These are phyloP conservation scores for Umbelopsis isabellina DNA, from an alignment of 192 early-diverging fungal genomes.

Conservation along the genomic window DNA sequence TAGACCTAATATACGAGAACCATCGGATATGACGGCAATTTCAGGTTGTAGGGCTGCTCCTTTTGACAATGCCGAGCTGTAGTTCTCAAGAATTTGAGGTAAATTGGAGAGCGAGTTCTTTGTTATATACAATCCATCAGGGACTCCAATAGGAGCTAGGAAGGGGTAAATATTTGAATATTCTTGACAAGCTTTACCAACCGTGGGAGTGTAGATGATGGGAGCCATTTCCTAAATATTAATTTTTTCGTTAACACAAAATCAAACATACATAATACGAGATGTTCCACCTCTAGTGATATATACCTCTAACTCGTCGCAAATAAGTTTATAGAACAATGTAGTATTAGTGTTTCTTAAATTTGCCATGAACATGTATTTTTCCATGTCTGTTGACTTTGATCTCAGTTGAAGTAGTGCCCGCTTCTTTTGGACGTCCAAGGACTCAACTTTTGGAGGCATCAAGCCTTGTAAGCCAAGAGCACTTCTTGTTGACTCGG, in stretches of 20 bases:
- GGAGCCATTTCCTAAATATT: slow-evolving; percentile 67
- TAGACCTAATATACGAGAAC: slow-evolving; percentile 87
- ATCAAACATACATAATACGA: neutral
- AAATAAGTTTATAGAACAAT: slow-evolving; percentile 84
- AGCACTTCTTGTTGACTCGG: slow-evolving; percentile 49
- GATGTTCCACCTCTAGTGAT: neutral
- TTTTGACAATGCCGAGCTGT: slow-evolving; percentile 65
- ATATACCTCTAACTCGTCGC: slow-evolving; percentile 73
- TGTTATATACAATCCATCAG: slow-evolving; percentile 86
- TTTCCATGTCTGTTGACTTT: slow-evolving; percentile 73
- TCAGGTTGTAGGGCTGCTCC: slow-evolving; percentile 54
- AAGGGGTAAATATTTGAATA: slow-evolving; percentile 86
- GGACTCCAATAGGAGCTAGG: slow-evolving; percentile 69
- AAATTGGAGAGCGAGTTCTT: slow-evolving; percentile 78
- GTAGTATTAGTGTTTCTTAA: slow-evolving; percentile 78
- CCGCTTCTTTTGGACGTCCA: slow-evolving; percentile 73
- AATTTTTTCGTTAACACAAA: neutral
- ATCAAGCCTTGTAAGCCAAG: slow-evolving; percentile 70
- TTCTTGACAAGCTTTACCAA: slow-evolving; percentile 80
- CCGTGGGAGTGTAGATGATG: slow-evolving; percentile 82
- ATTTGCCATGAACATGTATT: slow-evolving; percentile 84
- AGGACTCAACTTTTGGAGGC: slow-evolving; percentile 76
- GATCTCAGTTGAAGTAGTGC: slow-evolving; percentile 67
- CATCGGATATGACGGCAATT: slow-evolving; percentile 92
- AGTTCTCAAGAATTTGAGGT: slow-evolving; percentile 79